Evolutionary conservation across 2,329 filamentous ascomycete species (phyloP), one percentile per base, ranked within the genome.

Genomic region (Fusarium sublunatum): DNA sequence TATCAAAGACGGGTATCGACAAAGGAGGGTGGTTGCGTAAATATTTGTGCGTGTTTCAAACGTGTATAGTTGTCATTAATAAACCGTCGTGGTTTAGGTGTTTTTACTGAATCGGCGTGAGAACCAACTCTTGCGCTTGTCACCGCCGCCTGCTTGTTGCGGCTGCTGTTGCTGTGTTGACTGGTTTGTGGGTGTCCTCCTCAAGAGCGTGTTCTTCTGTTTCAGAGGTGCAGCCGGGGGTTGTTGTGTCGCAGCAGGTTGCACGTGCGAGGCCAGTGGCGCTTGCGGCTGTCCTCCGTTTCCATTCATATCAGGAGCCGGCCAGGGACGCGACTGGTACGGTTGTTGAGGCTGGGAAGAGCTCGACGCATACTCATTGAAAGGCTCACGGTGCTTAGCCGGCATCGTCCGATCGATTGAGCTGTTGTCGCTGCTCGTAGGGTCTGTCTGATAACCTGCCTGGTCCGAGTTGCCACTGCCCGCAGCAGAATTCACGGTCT

Each of bases 101-200:
- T 78, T 77, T 73, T 83, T 93, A 82, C 90, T 95, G 76, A 97
- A 95, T 52, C 88, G 85, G 69, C 88, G 87, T 73, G 91, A 87
- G 71, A 98, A 88, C 92, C 93, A 97, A 74, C 93, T 95, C 83
- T 93, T 93, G 65, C 91, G 85, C 83, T 96, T 97, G 59, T 93
- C 90, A 11, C 73, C 72, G 19, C 68, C 61, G 5, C 60, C 55
- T 40, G 68, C 47, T 46, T 59, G 69, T 44, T 70, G 69, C 8
- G 55, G 13, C 25, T 68, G 58, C 44, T 53, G 15, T 26, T 68
- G 58, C 44, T 53, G 54, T 41, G 40, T 26, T 32, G 65, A 59
- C 42, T 69, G 58, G 38, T 68, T 72, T 44, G 69, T 72, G 5
- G 67, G 65, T 40, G 75, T 67, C 26, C 73, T 62, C 48, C 67